Evolutionary conservation across 768 basidiomycete species (phyloP), one percentile per base, ranked within the genome.

Genomic region (Mycena rebaudengoi): DNA sequence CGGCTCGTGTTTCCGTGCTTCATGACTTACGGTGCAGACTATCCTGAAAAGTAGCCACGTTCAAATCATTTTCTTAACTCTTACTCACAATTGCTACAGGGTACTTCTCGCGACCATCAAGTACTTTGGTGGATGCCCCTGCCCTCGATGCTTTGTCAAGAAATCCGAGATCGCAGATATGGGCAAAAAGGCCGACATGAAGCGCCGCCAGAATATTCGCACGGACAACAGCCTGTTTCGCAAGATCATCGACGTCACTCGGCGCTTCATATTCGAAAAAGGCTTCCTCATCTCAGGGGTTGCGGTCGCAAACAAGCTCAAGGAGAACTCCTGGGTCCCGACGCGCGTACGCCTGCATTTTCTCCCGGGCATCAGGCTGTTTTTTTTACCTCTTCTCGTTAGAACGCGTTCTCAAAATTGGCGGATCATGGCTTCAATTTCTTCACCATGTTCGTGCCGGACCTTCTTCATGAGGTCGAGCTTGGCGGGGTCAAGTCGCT

Each of bases 381-480:
- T 26, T 41, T 4, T 2, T 2, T 16, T 30, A 11, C 14, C 7
- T 3, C 4, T 44, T n/a, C n/a, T n/a, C n/a, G n/a, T 14, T 56
- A 81, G 79, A 79, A 74, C 69, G 75, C 76, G 0, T 79, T 80
- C 55, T 73, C 74, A 0, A 29, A 51, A 8, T 56, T 60, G 71
- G 21, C 29, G 0, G 20, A 45, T 0, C 30, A 55, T 32, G 73
- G 70, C 0, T 73, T 78, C 48, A 70, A 78, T 33, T 67, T 73
- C 16, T 77, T 64, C 39, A 2, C 21, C 2, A 71, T 78, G 45
- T 73, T 80, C 35, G 73, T 74, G 0, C 70, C 73, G 0, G 79
- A 81, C 62, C 50, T 82, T 5, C 39, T 83, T 44, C 80, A 82
- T 64, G 79, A 83, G 56, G 71, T 81, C 44, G 80, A 81, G 59